A percentile compares a stretch with the other conserved stretches of the same genome.
phyloP scores from a whole-genome alignment of 345 rosid species.

The Bruguiera parviflora region DNA sequence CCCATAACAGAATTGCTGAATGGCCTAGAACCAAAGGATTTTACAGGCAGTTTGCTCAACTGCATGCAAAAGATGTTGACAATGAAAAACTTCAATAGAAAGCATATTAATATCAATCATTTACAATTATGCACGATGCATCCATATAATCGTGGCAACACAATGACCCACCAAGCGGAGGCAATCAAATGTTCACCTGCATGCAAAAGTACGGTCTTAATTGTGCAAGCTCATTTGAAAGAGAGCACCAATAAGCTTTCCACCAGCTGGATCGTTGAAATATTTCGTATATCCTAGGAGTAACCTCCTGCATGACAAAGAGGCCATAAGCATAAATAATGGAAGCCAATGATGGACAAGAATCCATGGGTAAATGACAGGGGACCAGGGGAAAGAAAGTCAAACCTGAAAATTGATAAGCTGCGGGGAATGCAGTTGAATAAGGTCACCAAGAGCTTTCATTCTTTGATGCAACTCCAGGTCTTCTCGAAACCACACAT shows the following conservation, averaged over 20 bases:
- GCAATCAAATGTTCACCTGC: slow-evolving; percentile 45
- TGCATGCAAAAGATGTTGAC: slow-evolving; percentile 29
- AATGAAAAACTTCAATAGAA: background rate
- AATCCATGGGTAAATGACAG: background rate
- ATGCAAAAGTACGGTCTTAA: slow-evolving; percentile 72
- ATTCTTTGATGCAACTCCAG: slow-evolving; percentile 72
- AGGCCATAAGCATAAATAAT: slow-evolving; percentile 9
- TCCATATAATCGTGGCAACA: background rate
- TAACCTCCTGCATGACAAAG: slow-evolving; percentile 64
- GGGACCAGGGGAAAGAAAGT: background rate
- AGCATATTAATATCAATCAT: background rate
- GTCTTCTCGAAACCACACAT: slow-evolving; percentile 97
- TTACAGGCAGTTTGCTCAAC: slow-evolving; percentile 78
- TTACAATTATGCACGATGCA: too few species aligned
- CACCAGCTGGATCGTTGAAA: slow-evolving; percentile 78
- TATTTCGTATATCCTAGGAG: slow-evolving; percentile 57
- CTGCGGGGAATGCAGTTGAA: slow-evolving; percentile 80
- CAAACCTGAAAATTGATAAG: slow-evolving; percentile 90
- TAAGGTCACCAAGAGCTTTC: slow-evolving; percentile 74
- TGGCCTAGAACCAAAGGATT: slow-evolving; percentile 53
- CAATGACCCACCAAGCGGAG: background rate
- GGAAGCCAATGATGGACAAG: slow-evolving; percentile 1
- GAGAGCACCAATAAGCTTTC: slow-evolving; percentile 70
- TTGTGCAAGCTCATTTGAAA: slow-evolving; percentile 41
- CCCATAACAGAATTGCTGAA: slow-evolving; percentile 83